phyloP scores from a whole-genome alignment of 352 stramenopile genomes.

The Globisporangium barbulae region DNA sequence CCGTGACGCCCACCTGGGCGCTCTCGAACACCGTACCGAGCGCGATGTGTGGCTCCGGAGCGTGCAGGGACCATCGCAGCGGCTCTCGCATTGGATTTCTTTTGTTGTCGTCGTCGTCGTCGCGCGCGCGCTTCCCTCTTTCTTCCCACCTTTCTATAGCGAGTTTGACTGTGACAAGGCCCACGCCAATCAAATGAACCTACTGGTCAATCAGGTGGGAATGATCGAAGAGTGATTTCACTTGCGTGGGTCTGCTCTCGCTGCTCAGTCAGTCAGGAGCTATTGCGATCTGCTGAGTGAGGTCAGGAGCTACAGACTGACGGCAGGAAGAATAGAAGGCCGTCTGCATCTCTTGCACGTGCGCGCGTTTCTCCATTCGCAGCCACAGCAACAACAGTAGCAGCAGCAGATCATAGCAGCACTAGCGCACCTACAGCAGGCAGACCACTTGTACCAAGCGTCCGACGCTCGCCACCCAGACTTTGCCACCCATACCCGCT shows the following conservation, averaged over 20 bases:
- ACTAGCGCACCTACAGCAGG: neutral
- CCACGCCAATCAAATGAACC: slow-evolving; percentile 1
- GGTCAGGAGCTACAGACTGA: neutral
- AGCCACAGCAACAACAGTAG: neutral
- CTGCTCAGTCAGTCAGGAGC: neutral
- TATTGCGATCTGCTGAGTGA: neutral
- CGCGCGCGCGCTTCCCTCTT: neutral
- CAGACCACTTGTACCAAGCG: too few relatives aligned
- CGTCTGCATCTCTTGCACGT: neutral
- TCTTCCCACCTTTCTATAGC: neutral
- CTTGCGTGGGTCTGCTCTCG: neutral
- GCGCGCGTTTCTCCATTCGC: neutral
- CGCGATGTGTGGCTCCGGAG: neutral
- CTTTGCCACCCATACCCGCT: slow-evolving; percentile 4
- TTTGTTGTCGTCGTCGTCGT: neutral
- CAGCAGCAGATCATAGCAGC: neutral
- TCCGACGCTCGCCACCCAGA: neutral
- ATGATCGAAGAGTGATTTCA: slow-evolving; percentile 8
- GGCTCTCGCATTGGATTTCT: slow-evolving; percentile 2
- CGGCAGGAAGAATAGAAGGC: neutral
- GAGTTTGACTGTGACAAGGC: neutral
- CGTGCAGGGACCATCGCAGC: neutral
- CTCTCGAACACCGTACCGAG: neutral
- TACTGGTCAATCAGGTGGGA: slow-evolving; percentile 1
- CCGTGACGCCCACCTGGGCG: slow-evolving; percentile 27